phyloP scores from a whole-genome alignment of 2,329 filamentous ascomycete genomes.

The Escovopsis sp. region DNA sequence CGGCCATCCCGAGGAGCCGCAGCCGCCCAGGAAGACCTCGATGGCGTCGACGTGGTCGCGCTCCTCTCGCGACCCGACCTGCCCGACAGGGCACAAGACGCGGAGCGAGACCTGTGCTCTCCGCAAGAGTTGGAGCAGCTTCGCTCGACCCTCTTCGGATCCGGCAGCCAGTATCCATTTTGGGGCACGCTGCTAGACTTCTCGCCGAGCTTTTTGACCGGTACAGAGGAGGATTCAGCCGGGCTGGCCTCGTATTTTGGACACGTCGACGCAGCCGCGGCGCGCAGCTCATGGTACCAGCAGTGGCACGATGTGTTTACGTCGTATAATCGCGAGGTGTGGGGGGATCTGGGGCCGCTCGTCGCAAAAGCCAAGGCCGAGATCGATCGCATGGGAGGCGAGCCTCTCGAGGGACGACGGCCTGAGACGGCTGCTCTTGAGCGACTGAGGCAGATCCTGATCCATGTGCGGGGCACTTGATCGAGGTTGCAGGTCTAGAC shows the following conservation, averaged over 20 bases:
- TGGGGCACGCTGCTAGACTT: slow-evolving; percentile 38
- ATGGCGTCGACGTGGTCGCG: slow-evolving; percentile 18
- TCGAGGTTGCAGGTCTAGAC: too few species aligned
- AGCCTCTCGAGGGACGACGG: slow-evolving; percentile 10
- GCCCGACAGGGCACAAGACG: slow-evolving; percentile 7
- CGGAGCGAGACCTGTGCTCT: slow-evolving; percentile 12
- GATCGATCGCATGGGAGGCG: slow-evolving; percentile 20
- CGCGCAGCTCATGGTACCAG: slow-evolving; percentile 31
- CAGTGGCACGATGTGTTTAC: slow-evolving; percentile 42
- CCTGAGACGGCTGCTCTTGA: slow-evolving; percentile 16
- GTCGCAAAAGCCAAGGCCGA: slow-evolving; percentile 41
- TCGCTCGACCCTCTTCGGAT: slow-evolving; percentile 22
- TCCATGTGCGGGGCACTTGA: slow-evolving; percentile 18
- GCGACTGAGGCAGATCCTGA: slow-evolving; percentile 21
- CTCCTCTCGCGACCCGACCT: slow-evolving; percentile 18
- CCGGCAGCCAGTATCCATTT: slow-evolving; percentile 2
- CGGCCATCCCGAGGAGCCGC: slow-evolving; percentile 9
- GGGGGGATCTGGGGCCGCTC: slow-evolving; percentile 45
- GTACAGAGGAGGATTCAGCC: slow-evolving; percentile 8
- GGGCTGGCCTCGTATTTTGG: slow-evolving; percentile 21
- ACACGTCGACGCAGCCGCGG: slow-evolving; percentile 20
- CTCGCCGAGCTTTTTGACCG: slow-evolving; percentile 26
- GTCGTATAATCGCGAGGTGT: slow-evolving; percentile 49
- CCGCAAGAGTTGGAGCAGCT: slow-evolving; percentile 18
- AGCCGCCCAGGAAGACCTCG: slow-evolving; percentile 16